Evolutionary conservation across 106 monocot species (phyloP).

Genomic region (Dendrobium huoshanense): DNA sequence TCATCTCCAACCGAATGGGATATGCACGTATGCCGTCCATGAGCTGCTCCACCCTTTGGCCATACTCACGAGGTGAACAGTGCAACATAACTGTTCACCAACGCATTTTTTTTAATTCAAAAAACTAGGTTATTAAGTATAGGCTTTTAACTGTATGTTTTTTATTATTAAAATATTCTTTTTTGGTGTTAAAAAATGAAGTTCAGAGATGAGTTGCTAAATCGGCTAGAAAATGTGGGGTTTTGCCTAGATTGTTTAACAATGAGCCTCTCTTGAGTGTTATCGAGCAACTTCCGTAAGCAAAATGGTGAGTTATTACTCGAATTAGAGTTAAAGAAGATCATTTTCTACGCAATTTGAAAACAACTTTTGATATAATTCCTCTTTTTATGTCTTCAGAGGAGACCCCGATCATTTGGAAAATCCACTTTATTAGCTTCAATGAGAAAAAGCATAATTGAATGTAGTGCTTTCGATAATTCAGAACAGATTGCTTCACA

Average conservation of each 20-base stretch:
- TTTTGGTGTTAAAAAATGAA: background rate
- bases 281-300: background rate
- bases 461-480: constrained; percentile 5
- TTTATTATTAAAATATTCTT: background rate
- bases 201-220: background rate
- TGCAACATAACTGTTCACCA: too few species aligned
- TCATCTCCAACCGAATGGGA: too few species aligned
- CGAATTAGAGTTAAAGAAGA: background rate
- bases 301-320: background rate
- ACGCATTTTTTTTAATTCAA: too few species aligned
- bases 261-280: background rate
- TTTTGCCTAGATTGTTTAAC: too few species aligned
- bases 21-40: too few species aligned
- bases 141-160: too few species aligned
- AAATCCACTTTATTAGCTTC: background rate
- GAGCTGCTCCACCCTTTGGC: too few species aligned
- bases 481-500: background rate
- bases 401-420: background rate
- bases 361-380: background rate
- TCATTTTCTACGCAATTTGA: background rate
- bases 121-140: too few species aligned
- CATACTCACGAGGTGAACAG: background rate
- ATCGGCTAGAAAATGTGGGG: background rate
- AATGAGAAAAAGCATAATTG: background rate
- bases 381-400: background rate